These are phyloP conservation scores for Termitomyces sp. DNA, from an alignment of 768 basidiomycete genomes.

Conservation along the genomic window DNA sequence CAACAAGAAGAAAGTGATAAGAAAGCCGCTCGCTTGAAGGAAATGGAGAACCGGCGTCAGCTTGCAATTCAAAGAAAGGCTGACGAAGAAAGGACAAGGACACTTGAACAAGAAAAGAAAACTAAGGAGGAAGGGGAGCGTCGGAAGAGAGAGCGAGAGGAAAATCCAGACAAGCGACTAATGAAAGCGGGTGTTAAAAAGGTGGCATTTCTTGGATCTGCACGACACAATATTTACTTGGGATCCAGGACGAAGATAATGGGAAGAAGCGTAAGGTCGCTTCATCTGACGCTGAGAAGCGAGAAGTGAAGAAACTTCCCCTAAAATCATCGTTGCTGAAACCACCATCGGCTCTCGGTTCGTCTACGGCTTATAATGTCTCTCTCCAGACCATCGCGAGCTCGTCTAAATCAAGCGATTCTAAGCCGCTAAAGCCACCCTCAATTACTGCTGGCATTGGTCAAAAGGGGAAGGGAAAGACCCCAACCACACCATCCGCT, in stretches of 20 bases:
- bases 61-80: slow-evolving; percentile 68
- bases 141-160: slow-evolving; percentile 80
- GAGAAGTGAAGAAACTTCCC: slow-evolving; percentile 51
- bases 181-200: slow-evolving; percentile 58
- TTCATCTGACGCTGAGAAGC: slow-evolving; percentile 51
- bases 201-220: slow-evolving; percentile 27
- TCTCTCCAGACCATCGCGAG: slow-evolving; percentile 25
- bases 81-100: slow-evolving; percentile 68
- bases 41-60: slow-evolving; percentile 82
- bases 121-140: slow-evolving; percentile 71
- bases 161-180: slow-evolving; percentile 66
- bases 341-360: slow-evolving; percentile 32
- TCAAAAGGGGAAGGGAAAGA: slow-evolving; percentile 50
- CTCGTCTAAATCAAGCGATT: slow-evolving; percentile 30
- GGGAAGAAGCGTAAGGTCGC: slow-evolving; percentile 68
- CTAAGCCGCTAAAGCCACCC: slow-evolving; percentile 28
- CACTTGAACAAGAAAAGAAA: slow-evolving; percentile 67
- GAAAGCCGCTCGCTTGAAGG: slow-evolving; percentile 67
- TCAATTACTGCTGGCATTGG: slow-evolving; percentile 11
- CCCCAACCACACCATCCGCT: slow-evolving; percentile 22
- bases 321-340: slow-evolving; percentile 43
- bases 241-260: slow-evolving; percentile 59
- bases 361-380: slow-evolving; percentile 37
- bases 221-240: neutral
- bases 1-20: slow-evolving; percentile 88